Percentiles rank a stretch among this genome's conserved stretches.
Evolutionary conservation across 2,329 filamentous ascomycete species (phyloP).

Genomic region (Emmonsia crescens): DNA sequence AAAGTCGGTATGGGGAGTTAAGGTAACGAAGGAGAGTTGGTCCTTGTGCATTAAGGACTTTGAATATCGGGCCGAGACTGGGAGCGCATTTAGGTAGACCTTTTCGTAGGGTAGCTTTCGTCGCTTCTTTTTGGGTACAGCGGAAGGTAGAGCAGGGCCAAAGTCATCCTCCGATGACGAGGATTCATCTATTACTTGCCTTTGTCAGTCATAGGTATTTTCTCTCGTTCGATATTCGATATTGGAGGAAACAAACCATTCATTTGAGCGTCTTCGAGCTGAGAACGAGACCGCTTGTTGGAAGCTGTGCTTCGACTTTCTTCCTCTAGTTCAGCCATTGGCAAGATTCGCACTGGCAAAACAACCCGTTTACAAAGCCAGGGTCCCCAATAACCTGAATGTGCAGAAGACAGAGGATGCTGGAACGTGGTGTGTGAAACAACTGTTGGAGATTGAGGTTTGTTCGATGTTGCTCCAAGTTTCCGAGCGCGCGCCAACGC

Average conservation of each 20-base stretch:
- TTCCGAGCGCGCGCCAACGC: constrained; percentile 1
- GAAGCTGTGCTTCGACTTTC: constrained; percentile 16
- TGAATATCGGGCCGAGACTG: constrained; percentile 70
- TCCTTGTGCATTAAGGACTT: constrained; percentile 99
- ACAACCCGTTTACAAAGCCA: neutral
- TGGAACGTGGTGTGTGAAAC: neutral
- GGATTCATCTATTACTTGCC: constrained; percentile 28
- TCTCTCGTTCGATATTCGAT: constrained; percentile 20
- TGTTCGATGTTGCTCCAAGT: neutral
- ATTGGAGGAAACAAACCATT: constrained; percentile 19
- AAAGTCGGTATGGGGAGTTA: constrained; percentile 88
- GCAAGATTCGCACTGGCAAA: no score
- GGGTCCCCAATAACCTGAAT: neutral
- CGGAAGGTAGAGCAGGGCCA: constrained; percentile 78
- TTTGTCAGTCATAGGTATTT: neutral
- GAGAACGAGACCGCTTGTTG: constrained; percentile 48
- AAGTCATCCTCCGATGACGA: constrained; percentile 84
- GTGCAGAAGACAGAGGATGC: neutral
- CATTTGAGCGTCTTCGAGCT: constrained; percentile 34
- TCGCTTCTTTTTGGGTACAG: constrained; percentile 79
- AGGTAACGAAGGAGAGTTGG: constrained; percentile 73
- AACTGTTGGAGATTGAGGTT: neutral
- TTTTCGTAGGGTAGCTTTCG: constrained; percentile 88
- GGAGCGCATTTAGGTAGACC: constrained; percentile 83
- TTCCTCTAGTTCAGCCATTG: constrained; percentile 21